Evolutionary conservation across 306 rosid genomes (phyloP).

Genomic region (Vigna mungo): DNA sequence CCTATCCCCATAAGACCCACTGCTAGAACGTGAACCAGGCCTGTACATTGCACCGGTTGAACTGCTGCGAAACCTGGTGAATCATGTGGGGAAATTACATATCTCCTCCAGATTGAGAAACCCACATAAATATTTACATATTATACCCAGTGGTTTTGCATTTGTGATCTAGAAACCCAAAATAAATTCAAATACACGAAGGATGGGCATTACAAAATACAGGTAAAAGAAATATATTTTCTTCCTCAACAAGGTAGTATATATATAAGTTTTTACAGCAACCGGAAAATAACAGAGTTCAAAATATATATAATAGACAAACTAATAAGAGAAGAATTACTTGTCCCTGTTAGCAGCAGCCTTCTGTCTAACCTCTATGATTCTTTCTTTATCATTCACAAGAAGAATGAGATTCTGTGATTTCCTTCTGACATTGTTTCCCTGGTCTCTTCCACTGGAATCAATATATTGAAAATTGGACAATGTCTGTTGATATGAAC

Average conservation of each 20-base stretch:
- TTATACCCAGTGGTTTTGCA: not conserved
- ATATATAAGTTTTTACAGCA: not conserved
- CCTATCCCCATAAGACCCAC: conserved; percentile 67
- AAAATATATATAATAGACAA: not conserved
- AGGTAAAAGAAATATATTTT: not conserved
- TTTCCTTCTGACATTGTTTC: conserved; percentile 88
- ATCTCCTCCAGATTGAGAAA: conserved; percentile 39
- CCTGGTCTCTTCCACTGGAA: conserved; percentile 94
- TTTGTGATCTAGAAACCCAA: conserved; percentile 25
- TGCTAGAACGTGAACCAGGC: conserved; percentile 63
- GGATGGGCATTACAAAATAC: conserved; percentile 16
- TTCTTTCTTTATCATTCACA: conserved; percentile 89
- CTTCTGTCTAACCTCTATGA: conserved; percentile 84
- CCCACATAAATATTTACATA: not conserved
- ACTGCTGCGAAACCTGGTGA: conserved; percentile 70
- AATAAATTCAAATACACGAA: conserved; percentile 20
- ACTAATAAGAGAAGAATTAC: conserved; percentile 54
- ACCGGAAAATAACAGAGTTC: not conserved
- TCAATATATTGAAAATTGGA: conserved; percentile 84
- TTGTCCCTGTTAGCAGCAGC: conserved; percentile 90
- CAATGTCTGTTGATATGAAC: conserved; percentile 66
- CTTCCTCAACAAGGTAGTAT: not conserved
- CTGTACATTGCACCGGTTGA: conserved; percentile 74
- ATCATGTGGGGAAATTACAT: conserved; percentile 41
- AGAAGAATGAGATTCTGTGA: conserved; percentile 81